Conservation (phyloP, 345 rosid species). For the Reutealis trisperma region DNA sequence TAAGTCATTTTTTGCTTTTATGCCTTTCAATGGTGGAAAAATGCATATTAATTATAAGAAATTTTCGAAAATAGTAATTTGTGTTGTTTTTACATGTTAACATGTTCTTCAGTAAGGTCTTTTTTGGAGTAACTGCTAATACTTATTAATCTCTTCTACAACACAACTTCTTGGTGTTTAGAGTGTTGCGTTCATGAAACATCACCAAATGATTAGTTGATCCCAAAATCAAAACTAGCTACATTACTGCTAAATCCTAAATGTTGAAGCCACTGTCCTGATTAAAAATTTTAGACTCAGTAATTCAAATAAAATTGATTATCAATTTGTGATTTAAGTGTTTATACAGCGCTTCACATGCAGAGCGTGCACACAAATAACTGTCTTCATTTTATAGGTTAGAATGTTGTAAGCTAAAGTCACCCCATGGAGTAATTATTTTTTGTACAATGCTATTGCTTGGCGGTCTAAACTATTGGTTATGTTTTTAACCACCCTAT, state of each 20-base stretch:
- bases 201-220: background rate
- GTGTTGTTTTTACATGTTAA: background rate
- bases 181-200: background rate
- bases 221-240: background rate
- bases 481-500: background rate
- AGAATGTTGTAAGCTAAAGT: background rate
- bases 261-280: background rate
- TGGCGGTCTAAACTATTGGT: background rate
- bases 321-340: too few species aligned
- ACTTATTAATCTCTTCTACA: background rate
- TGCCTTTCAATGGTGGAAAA: background rate
- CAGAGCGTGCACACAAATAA: background rate
- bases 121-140: background rate
- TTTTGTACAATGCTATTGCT: background rate
- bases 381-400: background rate
- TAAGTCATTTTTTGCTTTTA: slow-evolving; percentile 3
- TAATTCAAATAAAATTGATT: too few species aligned
- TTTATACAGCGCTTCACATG: too few species aligned
- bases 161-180: too few species aligned
- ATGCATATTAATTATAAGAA: too few species aligned
- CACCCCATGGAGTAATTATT: background rate
- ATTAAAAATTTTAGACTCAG: too few species aligned
- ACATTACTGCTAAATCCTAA: background rate
- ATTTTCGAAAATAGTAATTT: background rate
- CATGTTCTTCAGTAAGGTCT: background rate